Conservation (phyloP, 1,284 basidiomycete genomes). For the Sanguinoderma infundibulare region DNA sequence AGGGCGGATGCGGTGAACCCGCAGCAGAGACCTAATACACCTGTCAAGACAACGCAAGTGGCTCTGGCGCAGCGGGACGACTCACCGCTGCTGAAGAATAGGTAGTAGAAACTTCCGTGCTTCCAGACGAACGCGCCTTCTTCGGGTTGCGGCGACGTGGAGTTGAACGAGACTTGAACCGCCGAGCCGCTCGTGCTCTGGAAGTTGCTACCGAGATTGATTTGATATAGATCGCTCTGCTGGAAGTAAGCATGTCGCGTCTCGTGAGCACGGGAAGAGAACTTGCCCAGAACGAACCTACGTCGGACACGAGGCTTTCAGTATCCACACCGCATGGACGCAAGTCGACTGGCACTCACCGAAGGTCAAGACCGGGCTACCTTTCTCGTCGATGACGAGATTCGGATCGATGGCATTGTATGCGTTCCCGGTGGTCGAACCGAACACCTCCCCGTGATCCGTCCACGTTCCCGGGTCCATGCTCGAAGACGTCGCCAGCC, state of each 20-base stretch:
- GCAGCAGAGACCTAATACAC: conserved; percentile 14
- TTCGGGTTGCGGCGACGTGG: conserved; percentile 23
- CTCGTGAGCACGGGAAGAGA: no score
- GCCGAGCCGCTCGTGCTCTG: conserved; percentile 14
- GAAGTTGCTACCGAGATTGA: conserved; percentile 19
- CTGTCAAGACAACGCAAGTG: neutral
- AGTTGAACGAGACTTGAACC: conserved; percentile 25
- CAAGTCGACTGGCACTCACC: conserved; percentile 2
- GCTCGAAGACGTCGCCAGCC: conserved; percentile 37
- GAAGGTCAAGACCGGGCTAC: conserved; percentile 15
- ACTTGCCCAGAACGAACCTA: conserved; percentile 26
- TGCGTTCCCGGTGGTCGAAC: conserved; percentile 31
- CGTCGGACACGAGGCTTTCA: neutral
- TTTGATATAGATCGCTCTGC: conserved; percentile 22
- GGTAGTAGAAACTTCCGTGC: conserved; percentile 27
- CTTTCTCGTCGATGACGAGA: conserved; percentile 18
- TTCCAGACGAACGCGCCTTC: conserved; percentile 28
- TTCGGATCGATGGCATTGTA: conserved; percentile 37
- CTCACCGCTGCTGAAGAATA: conserved; percentile 30
- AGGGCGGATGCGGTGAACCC: conserved; percentile 25
- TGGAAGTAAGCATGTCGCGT: neutral
- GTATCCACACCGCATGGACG: neutral
- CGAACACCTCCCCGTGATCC: conserved; percentile 39
- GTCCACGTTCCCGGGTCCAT: conserved; percentile 42
- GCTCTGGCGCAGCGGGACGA: neutral